Evolutionary conservation across 2,329 filamentous ascomycete species (phyloP).

Genomic region (Coleophoma crateriformis): DNA sequence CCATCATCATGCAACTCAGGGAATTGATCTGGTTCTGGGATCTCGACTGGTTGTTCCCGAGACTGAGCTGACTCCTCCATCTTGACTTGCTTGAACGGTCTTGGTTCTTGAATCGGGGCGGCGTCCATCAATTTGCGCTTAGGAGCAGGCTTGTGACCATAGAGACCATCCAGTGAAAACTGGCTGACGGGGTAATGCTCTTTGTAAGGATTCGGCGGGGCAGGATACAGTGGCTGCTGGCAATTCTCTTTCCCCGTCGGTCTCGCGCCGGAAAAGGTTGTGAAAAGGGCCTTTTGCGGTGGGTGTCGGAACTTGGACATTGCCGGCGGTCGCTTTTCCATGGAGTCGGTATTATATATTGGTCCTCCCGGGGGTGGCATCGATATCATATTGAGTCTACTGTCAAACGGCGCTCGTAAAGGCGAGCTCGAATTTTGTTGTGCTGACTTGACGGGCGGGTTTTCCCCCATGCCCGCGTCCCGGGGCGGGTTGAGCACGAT

Average conservation of each 20-base stretch:
- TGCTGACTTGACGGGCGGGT: conserved; percentile 65
- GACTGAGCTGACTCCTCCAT: conserved; percentile 10
- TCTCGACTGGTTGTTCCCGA: conserved; percentile 23
- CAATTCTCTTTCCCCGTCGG: conserved; percentile 49
- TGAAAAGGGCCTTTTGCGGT: conserved; percentile 45
- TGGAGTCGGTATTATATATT: conserved; percentile 56
- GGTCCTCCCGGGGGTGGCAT: conserved; percentile 59
- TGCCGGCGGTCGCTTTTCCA: conserved; percentile 58
- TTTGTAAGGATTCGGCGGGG: conserved; percentile 33
- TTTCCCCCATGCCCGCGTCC: conserved; percentile 39
- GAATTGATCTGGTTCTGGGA: conserved; percentile 51
- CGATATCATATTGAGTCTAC: conserved; percentile 59
- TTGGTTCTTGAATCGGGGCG: conserved; percentile 63
- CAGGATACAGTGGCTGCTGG: conserved; percentile 41
- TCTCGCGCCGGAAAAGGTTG: conserved; percentile 30
- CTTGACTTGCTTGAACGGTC: conserved; percentile 64
- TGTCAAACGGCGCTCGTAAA: conserved; percentile 54
- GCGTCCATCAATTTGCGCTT: conserved; percentile 68
- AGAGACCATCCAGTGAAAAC: conserved; percentile 46
- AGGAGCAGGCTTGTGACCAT: conserved; percentile 41
- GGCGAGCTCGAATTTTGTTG: conserved; percentile 52
- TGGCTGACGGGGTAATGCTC: conserved; percentile 27
- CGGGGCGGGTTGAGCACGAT: conserved; percentile 60
- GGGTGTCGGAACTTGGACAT: conserved; percentile 55
- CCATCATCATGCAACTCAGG: conserved; percentile 79